phyloP scores from a whole-genome alignment of 2,329 filamentous ascomycete species.

The Apiospora arundinis region DNA sequence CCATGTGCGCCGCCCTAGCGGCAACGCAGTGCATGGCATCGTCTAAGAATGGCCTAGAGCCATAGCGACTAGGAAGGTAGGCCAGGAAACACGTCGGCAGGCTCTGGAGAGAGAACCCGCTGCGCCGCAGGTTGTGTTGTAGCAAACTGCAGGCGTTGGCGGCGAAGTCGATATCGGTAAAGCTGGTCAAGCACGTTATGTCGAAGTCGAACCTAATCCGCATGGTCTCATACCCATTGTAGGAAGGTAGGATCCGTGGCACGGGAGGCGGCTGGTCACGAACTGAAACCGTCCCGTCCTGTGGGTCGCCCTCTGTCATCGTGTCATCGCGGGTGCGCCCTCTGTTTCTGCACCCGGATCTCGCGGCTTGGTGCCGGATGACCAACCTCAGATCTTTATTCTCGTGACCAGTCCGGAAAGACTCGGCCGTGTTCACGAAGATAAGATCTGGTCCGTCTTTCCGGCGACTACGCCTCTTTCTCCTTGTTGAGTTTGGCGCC shows the following conservation, averaged over 20 bases:
- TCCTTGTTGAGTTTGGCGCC: not conserved
- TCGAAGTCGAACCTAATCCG: not conserved
- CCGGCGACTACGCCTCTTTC: not conserved
- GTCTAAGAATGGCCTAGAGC: not conserved
- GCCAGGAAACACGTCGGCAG: not conserved
- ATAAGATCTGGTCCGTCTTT: not conserved
- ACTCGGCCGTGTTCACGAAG: not conserved
- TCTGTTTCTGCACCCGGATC: not conserved
- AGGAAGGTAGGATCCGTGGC: not conserved
- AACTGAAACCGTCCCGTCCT: not conserved
- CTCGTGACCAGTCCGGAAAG: not conserved
- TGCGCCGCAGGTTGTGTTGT: not conserved
- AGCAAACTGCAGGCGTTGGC: not conserved
- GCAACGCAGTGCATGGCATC: constrained; percentile 8
- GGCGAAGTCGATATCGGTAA: not conserved
- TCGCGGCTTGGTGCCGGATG: constrained; percentile 10
- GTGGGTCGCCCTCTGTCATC: not conserved
- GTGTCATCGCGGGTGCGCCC: not conserved
- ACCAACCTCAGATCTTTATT: no score
- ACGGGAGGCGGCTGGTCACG: not conserved
- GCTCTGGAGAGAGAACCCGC: not conserved
- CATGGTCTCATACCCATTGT: constrained; percentile 6
- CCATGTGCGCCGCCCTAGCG: not conserved
- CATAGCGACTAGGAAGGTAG: constrained; percentile 5
- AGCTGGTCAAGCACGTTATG: constrained; percentile 7